Evolutionary conservation across 1,284 basidiomycete species (phyloP).

Genomic region (Ceratobasidium papillatum): DNA sequence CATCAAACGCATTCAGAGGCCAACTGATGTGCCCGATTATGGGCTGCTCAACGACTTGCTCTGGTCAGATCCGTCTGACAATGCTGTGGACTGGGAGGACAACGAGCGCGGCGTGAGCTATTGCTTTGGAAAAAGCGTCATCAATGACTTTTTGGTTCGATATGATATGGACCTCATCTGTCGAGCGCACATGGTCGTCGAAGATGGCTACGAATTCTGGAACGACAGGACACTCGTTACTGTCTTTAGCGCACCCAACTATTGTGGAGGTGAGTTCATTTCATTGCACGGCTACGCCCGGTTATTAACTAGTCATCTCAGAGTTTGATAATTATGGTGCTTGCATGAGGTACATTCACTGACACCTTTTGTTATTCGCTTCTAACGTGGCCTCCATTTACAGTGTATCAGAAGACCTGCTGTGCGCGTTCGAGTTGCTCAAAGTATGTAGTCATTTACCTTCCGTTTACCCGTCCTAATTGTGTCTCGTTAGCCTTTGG

Average conservation of each 20-base stretch:
- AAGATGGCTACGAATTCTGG: constrained; percentile 99
- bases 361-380: constrained; percentile 34
- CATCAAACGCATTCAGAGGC: constrained; percentile 96
- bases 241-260: constrained; percentile 97
- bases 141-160: constrained; percentile 91
- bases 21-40: constrained; percentile 99
- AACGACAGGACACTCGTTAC: constrained; percentile 98
- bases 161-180: constrained; percentile 99
- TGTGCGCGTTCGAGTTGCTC: constrained; percentile 97
- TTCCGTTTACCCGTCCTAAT: background rate
- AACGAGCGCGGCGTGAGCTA: constrained; percentile 99
- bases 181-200: constrained; percentile 99
- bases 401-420: constrained; percentile 92
- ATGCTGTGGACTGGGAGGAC: constrained; percentile 98
- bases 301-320: constrained; percentile 50
- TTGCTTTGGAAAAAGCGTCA: constrained; percentile 98
- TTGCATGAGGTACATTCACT: constrained; percentile 75
- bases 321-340: constrained; percentile 99
- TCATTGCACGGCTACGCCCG: background rate
- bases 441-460: constrained; percentile 57
- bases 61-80: constrained; percentile 99
- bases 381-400: constrained; percentile 55
- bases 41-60: constrained; percentile 96
- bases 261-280: constrained; percentile 86
- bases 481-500: constrained; percentile 67